Conservation (phyloP, 345 rosid species). For the Eucalyptus curtisii region DNA sequence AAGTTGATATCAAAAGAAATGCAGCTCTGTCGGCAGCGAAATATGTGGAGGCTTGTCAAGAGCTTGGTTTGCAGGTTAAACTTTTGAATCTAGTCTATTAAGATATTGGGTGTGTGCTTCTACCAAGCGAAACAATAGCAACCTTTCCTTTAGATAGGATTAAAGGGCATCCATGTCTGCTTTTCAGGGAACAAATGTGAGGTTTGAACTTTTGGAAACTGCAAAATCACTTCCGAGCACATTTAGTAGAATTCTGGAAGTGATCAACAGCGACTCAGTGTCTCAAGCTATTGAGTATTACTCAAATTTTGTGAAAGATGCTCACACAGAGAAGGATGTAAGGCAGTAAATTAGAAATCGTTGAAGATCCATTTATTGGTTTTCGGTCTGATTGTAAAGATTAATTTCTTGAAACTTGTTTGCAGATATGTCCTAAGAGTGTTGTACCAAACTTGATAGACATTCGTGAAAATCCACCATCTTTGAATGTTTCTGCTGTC, state of each 20-base stretch:
- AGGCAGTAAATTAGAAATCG: slow-evolving; percentile 4
- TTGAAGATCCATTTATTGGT: neutral
- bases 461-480: slow-evolving; percentile 66
- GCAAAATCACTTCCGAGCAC: slow-evolving; percentile 81
- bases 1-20: slow-evolving; percentile 81
- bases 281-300: slow-evolving; percentile 70
- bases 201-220: slow-evolving; percentile 83
- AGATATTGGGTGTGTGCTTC: neutral
- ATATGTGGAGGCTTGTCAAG: slow-evolving; percentile 87
- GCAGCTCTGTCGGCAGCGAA: slow-evolving; percentile 73
- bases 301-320: slow-evolving; percentile 69
- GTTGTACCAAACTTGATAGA: slow-evolving; percentile 56
- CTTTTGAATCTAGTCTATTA: neutral
- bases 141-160: neutral
- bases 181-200: slow-evolving; percentile 79
- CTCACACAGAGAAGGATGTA: slow-evolving; percentile 86
- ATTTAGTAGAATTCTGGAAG: slow-evolving; percentile 64
- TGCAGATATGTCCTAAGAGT: slow-evolving; percentile 45
- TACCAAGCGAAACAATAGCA: neutral
- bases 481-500: slow-evolving; percentile 49
- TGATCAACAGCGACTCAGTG: slow-evolving; percentile 56
- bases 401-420: neutral
- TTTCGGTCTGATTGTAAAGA: neutral
- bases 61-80: slow-evolving; percentile 86
- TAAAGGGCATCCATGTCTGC: neutral